phyloP scores from a whole-genome alignment of 495 filamentous ascomycete species.

The Aspergillus ostianus region DNA sequence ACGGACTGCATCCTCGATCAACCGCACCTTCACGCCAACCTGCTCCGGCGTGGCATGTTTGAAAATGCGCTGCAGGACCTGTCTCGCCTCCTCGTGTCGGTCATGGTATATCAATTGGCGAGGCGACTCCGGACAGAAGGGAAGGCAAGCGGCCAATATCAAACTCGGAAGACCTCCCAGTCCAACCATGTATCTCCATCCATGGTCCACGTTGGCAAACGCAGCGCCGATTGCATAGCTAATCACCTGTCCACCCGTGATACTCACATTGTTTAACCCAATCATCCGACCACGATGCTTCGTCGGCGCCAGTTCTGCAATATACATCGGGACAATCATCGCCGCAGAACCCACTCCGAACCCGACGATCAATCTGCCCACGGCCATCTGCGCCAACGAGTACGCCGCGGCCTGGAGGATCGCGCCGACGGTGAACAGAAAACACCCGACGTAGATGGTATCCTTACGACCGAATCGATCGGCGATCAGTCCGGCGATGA shows the following conservation, averaged over 20 bases:
- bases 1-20: slow-evolving; percentile 34
- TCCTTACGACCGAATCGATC: slow-evolving; percentile 50
- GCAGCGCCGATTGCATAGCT: slow-evolving; percentile 52
- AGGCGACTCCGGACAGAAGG: slow-evolving; percentile 50
- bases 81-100: slow-evolving; percentile 33
- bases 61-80: slow-evolving; percentile 38
- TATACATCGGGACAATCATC: slow-evolving; percentile 48
- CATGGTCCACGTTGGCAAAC: slow-evolving; percentile 43
- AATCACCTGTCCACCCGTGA: slow-evolving; percentile 53
- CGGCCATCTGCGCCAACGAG: slow-evolving; percentile 46
- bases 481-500: slow-evolving; percentile 48
- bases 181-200: slow-evolving; percentile 52
- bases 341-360: slow-evolving; percentile 54
- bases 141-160: slow-evolving; percentile 37
- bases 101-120: slow-evolving; percentile 49
- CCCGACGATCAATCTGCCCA: slow-evolving; percentile 50
- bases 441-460: slow-evolving; percentile 47
- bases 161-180: slow-evolving; percentile 48
- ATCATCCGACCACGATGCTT: slow-evolving; percentile 54
- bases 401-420: slow-evolving; percentile 43
- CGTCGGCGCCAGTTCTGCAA: slow-evolving; percentile 49
- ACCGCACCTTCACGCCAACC: slow-evolving; percentile 35
- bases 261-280: slow-evolving; percentile 53
- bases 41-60: slow-evolving; percentile 34
- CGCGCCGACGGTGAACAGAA: slow-evolving; percentile 46